Base-by-base conservation (phyloP, 2,329 filamentous ascomycete species). In the Aspergillus jensenii region DNA sequence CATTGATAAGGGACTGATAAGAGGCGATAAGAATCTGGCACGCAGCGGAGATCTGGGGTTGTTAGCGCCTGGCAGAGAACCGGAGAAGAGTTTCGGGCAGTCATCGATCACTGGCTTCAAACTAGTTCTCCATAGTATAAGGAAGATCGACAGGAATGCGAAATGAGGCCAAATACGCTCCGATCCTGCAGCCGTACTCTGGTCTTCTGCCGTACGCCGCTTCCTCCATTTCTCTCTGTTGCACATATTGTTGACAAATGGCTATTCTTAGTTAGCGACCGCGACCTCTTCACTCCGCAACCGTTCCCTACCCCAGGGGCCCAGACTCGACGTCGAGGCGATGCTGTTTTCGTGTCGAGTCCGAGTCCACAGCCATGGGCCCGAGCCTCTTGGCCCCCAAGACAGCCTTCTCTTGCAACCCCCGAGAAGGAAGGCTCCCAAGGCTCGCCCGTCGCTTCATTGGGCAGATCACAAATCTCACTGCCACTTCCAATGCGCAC, bases 391-490 rank as follows among this genome's bases (percentile, higher is more conserved):
- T 27, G 19, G 45, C 23, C 45, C 43, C 15, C 33, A 47, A 55
- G 31, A 46, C 21, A 46, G 43, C 41, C 19, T 46, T 41, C 50
- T 54, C 50, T 14, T 31, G 3, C 27, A 9, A 31, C 8, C 27
- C 27, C 27, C 27, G 9, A 31, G 27, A 31, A 31, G 27, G 27
- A 31, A 11, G 27, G 9, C 27, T 31, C 9, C 9, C 27, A 31
- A 31, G 27, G 27, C n/a, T 41, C n/a, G 9, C 12, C n/a, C 7
- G 17, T 17, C 40, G 31, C 35, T 17, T 57, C 31, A 60, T 60
- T 60, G 55, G 58, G 39, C 48, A 49, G 35, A 51, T 52, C 48
- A 46, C 55, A 41, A 56, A 53, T 59, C 59, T 61, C 59, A 59
- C 56, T 61, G 48, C 59, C 55, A 53, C 55, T 47, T 58, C 50